phyloP scores from a whole-genome alignment of 2,329 filamentous ascomycete species.

The Westerdykella ornata region DNA sequence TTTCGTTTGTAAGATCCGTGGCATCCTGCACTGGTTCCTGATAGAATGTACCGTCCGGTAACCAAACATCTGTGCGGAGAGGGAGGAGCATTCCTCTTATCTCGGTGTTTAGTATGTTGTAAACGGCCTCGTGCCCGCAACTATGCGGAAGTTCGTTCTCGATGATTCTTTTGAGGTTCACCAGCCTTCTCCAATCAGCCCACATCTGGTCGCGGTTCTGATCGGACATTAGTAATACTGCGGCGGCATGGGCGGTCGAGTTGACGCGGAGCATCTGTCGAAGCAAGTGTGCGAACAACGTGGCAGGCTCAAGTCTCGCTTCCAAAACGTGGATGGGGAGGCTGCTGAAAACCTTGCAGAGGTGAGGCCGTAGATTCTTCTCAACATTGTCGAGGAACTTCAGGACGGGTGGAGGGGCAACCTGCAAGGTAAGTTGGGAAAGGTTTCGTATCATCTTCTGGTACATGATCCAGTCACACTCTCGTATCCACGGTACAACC shows the following conservation, averaged over 20 bases:
- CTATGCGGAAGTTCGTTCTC: constrained; percentile 49
- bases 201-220: constrained; percentile 95
- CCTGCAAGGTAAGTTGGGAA: constrained; percentile 79
- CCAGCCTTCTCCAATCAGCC: constrained; percentile 69
- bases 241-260: constrained; percentile 84
- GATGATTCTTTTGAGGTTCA: constrained; percentile 52
- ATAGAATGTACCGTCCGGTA: constrained; percentile 51
- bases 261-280: constrained; percentile 88
- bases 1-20: constrained; percentile 27
- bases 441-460: constrained; percentile 95
- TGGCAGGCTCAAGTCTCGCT: constrained; percentile 81
- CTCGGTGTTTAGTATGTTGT: constrained; percentile 52
- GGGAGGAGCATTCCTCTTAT: constrained; percentile 66
- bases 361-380: constrained; percentile 69
- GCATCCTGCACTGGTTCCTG: constrained; percentile 20
- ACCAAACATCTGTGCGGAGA: constrained; percentile 57
- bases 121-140: constrained; percentile 50
- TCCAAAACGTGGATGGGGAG: constrained; percentile 79
- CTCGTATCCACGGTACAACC: constrained; percentile 85
- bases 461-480: constrained; percentile 92
- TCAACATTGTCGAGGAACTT: constrained; percentile 85
- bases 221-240: constrained; percentile 82
- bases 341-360: constrained; percentile 75
- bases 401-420: constrained; percentile 79
- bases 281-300: constrained; percentile 78